phyloP scores from a whole-genome alignment of 2,329 filamentous ascomycete genomes.

The Truncatella angustata region DNA sequence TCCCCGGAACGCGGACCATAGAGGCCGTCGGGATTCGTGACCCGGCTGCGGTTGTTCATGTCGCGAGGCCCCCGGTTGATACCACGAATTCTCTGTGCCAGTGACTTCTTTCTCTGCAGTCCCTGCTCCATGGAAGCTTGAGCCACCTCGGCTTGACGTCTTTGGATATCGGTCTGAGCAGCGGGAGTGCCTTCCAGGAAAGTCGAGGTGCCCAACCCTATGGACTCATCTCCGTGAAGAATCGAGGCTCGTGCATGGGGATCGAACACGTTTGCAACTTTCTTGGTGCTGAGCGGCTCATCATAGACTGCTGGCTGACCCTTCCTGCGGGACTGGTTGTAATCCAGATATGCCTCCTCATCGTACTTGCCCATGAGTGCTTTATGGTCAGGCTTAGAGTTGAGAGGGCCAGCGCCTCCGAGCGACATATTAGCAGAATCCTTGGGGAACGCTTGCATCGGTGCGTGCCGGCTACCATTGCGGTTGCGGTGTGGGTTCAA shows the following conservation, averaged over 20 bases:
- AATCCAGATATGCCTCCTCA: constrained; percentile 87
- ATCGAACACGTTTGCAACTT: constrained; percentile 60
- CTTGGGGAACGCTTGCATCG: constrained; percentile 94
- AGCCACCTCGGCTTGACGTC: constrained; percentile 67
- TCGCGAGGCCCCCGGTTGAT: constrained; percentile 71
- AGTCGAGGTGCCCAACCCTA: constrained; percentile 88
- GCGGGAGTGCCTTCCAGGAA: constrained; percentile 94
- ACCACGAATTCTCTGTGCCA: constrained; percentile 86
- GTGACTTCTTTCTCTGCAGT: constrained; percentile 86
- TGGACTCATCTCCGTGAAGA: constrained; percentile 79
- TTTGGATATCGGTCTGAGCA: constrained; percentile 73
- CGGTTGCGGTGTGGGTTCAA: constrained; percentile 93
- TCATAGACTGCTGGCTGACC: constrained; percentile 27
- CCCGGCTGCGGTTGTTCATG: constrained; percentile 56
- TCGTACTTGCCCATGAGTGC: constrained; percentile 79
- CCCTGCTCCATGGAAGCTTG: constrained; percentile 55
- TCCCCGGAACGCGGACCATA: constrained; percentile 42
- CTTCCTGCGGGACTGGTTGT: constrained; percentile 39
- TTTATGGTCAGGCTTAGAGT: constrained; percentile 77
- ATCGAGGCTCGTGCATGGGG: constrained; percentile 65
- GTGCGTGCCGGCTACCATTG: constrained; percentile 76
- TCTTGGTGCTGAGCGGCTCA: constrained; percentile 32
- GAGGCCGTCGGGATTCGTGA: constrained; percentile 53
- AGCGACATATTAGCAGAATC: constrained; percentile 90
- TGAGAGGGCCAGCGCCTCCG: constrained; percentile 82